phyloP scores from a whole-genome alignment of 1,284 basidiomycete species.

The Ustilago hordei region DNA sequence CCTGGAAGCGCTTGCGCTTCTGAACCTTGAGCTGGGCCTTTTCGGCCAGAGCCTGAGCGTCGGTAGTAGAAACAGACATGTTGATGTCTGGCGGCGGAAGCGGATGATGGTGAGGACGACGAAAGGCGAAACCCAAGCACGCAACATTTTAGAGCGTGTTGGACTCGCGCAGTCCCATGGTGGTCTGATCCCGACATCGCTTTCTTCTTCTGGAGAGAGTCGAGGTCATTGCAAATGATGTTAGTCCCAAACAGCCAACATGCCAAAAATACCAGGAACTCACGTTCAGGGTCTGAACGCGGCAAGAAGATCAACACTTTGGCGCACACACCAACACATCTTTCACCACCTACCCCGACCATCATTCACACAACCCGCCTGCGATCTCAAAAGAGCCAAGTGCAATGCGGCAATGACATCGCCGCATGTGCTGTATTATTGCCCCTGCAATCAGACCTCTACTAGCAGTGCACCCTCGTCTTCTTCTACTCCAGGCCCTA shows the following conservation, averaged over 20 bases:
- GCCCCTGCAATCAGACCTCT: slow-evolving; percentile 31
- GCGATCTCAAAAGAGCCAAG: neutral
- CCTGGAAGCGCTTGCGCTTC: slow-evolving; percentile 71
- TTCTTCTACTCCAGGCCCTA: neutral
- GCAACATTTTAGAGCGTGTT: slow-evolving; percentile 13
- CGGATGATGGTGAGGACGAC: slow-evolving; percentile 1
- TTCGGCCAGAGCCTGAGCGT: slow-evolving; percentile 39
- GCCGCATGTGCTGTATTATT: slow-evolving; percentile 48
- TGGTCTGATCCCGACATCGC: slow-evolving; percentile 31
- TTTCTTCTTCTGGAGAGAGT: neutral
- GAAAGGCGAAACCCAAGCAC: neutral
- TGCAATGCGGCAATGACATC: slow-evolving; percentile 12
- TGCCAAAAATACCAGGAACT: neutral
- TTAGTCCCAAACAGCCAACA: neutral
- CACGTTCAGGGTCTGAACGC: slow-evolving; percentile 2
- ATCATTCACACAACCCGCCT: neutral
- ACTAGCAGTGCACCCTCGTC: neutral
- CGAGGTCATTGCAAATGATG: neutral
- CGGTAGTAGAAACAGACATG: slow-evolving; percentile 37
- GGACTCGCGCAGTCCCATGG: slow-evolving; percentile 26
- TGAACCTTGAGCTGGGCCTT: slow-evolving; percentile 65
- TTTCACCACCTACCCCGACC: neutral
- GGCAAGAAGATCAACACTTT: slow-evolving; percentile 30
- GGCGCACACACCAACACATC: slow-evolving; percentile 8
- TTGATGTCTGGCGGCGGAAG: neutral